Evolutionary conservation across 768 basidiomycete genomes (phyloP).

Genomic region (Tubosaeta sp.): DNA sequence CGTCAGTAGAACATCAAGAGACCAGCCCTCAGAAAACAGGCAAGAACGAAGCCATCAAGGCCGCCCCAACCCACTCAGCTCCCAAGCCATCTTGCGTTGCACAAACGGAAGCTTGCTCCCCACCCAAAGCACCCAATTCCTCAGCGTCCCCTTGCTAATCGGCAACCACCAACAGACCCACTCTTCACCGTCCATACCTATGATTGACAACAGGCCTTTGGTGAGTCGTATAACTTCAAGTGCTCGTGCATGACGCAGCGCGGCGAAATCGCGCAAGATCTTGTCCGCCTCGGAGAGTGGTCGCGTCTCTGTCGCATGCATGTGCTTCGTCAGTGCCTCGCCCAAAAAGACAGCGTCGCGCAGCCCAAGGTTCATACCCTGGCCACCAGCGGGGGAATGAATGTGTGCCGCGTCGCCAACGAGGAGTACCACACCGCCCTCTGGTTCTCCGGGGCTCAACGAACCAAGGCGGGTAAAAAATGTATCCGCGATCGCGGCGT

Average conservation of each 20-base stretch:
- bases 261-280: slow-evolving; percentile 35
- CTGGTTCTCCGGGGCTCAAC: neutral
- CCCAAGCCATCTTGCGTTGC: slow-evolving; percentile 19
- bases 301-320: slow-evolving; percentile 14
- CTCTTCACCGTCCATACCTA: slow-evolving; percentile 14
- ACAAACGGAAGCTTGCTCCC: slow-evolving; percentile 18
- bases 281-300: slow-evolving; percentile 24
- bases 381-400: slow-evolving; percentile 53
- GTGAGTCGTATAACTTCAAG: slow-evolving; percentile 40
- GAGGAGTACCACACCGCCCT: slow-evolving; percentile 26
- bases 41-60: slow-evolving; percentile 7
- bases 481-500: slow-evolving; percentile 41
- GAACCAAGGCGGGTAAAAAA: slow-evolving; percentile 32
- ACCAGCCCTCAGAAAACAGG: neutral
- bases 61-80: slow-evolving; percentile 26
- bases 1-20: neutral
- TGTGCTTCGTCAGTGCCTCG: slow-evolving; percentile 37
- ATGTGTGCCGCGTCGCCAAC: slow-evolving; percentile 50
- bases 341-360: slow-evolving; percentile 49
- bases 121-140: slow-evolving; percentile 27
- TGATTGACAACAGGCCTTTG: slow-evolving; percentile 30
- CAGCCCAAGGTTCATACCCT: slow-evolving; percentile 57
- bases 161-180: slow-evolving; percentile 27
- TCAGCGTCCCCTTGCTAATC: slow-evolving; percentile 20
- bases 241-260: slow-evolving; percentile 36